Base-by-base conservation (phyloP, 352 stramenopile genomes). In the Lagenidium sp. region DNA sequence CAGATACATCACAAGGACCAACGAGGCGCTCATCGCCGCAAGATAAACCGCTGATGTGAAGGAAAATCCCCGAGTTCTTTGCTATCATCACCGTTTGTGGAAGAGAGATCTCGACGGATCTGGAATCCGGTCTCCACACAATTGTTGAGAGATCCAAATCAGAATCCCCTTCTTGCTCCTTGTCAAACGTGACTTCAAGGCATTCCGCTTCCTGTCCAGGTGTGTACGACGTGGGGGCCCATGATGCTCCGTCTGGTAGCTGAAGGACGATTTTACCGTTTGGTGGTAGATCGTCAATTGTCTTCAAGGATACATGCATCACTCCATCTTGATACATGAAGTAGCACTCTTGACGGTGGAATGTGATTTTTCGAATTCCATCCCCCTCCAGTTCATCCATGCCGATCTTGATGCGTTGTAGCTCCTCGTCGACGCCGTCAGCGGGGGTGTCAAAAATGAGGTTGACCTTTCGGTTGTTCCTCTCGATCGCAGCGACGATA, bases 281-380 rank as follows among this genome's bases (percentile, higher is more conserved):
- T 4, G 50, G 45, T 22, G 63, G 47, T 16, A 79, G 44, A 19
- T 65, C 40, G n/a, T 63, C 54, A 3, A 79, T 25, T 7, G 29
- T 47, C 25, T 61, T 51, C 12, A 48, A 21, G 8, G 46, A 43
- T n/a, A n/a, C n/a, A n/a, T n/a, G n/a, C n/a, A n/a, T n/a, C n/a
- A n/a, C n/a, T n/a, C n/a, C n/a, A 0, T 50, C 35, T n/a, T 65
- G 47, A 28, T 68, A 79, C 29, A 68, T 53, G 19, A 70, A 79
- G 36, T 79, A 75, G 12, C 60, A 75, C 34, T 79, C 66, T 45
- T 79, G 63, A 15, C 66, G 60, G 10, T 73, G 53, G 20, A 79
- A 79, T 6, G 57, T 72, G 18, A 79, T 53, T 32, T 50, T 67
- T 15, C 63, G 60, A 0, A 55, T 39, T 0, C 32, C 25, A 20